These are phyloP conservation scores for Gracilaria caudata DNA, from an alignment of 23 red algal species.

Conservation along the genomic window DNA sequence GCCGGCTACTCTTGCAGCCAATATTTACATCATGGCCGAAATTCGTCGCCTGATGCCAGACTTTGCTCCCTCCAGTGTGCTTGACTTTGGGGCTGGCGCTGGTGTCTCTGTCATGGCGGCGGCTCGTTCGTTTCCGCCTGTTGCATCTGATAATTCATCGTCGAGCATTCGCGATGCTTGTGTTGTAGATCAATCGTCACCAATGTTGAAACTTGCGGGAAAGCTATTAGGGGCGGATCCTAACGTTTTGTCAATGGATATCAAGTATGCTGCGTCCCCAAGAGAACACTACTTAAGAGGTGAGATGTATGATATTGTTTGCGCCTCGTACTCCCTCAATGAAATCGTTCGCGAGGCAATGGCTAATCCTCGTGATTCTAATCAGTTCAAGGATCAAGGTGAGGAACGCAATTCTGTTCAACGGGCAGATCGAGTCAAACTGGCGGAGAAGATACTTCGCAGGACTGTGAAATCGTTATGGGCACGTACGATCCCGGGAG, in stretches of 20 bases:
- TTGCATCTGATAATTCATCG: neutral
- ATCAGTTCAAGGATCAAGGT: neutral
- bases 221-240: conserved; percentile 5
- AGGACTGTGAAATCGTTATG: conserved; percentile 47
- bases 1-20: conserved; percentile 52
- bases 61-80: conserved; percentile 30
- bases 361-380: neutral
- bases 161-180: conserved; percentile 22
- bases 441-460: conserved; percentile 46
- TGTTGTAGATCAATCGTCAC: conserved; percentile 46
- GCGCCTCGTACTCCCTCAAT: conserved; percentile 50
- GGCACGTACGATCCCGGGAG: conserved; percentile 23
- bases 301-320: conserved; percentile 39
- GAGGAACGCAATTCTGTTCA: neutral
- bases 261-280: conserved; percentile 1
- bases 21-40: conserved; percentile 59
- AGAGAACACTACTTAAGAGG: neutral
- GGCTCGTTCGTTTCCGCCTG: conserved; percentile 2
- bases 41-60: conserved; percentile 5
- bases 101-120: conserved; percentile 42
- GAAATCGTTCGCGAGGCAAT: conserved; percentile 62
- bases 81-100: conserved; percentile 64
- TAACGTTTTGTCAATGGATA: neutral
- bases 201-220: conserved; percentile 24
- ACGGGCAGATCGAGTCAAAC: conserved; percentile 2